A percentile compares a stretch with the other conserved stretches of the same genome.
These are phyloP conservation scores for Fusarium guadeloupense DNA, from an alignment of 2,329 filamentous ascomycete genomes.

Conservation along the genomic window DNA sequence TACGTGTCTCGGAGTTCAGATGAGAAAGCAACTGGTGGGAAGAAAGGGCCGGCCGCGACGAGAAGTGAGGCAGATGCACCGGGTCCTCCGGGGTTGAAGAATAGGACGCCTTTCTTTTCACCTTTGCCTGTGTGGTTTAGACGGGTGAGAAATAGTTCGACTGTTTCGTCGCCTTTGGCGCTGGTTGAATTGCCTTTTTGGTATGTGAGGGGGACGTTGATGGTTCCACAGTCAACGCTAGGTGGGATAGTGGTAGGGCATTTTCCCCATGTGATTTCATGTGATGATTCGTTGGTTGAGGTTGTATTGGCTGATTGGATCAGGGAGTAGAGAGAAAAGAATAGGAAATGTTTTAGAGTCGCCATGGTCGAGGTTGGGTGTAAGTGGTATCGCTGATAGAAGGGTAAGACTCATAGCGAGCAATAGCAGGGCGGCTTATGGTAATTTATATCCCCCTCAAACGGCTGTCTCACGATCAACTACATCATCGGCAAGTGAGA, in stretches of 20 bases:
- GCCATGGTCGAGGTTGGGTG: not conserved
- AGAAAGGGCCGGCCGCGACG: conserved; percentile 15
- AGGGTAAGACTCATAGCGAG: not conserved
- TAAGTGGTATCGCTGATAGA: not conserved
- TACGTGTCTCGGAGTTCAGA: conserved; percentile 42
- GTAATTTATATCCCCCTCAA: conserved; percentile 8
- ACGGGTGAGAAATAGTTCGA: conserved; percentile 10
- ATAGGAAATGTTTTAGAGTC: not conserved
- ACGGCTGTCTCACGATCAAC: not conserved
- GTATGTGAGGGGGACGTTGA: conserved; percentile 31
- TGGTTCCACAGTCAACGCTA: conserved; percentile 30
- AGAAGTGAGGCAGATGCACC: conserved; percentile 17
- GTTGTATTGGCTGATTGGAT: not conserved
- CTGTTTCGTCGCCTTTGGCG: conserved; percentile 13
- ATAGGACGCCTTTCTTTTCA: conserved; percentile 20
- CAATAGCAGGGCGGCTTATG: not conserved
- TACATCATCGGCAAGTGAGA: not conserved
- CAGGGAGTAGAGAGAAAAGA: not conserved
- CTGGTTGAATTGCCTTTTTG: conserved; percentile 24
- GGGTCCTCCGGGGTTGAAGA: conserved; percentile 40
- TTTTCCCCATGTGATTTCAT: conserved; percentile 10
- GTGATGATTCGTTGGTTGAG: not conserved
- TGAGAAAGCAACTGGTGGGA: conserved; percentile 21
- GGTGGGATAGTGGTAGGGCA: conserved; percentile 18
- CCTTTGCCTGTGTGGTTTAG: conserved; percentile 29